Conservation (phyloP, 495 filamentous ascomycete genomes). For the Penicillium subrubescens region DNA sequence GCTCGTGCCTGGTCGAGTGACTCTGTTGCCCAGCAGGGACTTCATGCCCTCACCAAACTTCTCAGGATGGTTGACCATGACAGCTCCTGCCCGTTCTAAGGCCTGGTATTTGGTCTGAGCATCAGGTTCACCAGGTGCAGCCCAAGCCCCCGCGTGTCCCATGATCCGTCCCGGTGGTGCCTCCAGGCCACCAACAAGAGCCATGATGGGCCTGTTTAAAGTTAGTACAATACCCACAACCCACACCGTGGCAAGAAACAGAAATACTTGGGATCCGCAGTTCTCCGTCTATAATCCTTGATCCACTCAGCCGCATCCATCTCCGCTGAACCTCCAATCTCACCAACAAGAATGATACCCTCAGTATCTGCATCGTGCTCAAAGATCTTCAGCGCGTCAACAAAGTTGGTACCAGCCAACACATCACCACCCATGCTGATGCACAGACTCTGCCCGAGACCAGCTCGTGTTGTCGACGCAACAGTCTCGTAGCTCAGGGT, state of each 20-base stretch:
- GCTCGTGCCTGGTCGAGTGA: constrained; percentile 20
- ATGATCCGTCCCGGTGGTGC: constrained; percentile 72
- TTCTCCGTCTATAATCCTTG: constrained; percentile 61
- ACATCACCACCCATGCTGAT: constrained; percentile 90
- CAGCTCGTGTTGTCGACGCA: constrained; percentile 77
- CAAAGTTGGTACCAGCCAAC: constrained; percentile 77
- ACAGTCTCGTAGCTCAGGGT: constrained; percentile 89
- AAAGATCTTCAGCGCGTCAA: constrained; percentile 74
- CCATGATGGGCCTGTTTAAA: constrained; percentile 70
- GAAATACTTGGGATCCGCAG: constrained; percentile 64
- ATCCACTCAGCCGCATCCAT: constrained; percentile 84
- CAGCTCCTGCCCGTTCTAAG: constrained; percentile 69
- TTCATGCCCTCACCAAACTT: constrained; percentile 77
- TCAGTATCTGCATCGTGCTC: constrained; percentile 75
- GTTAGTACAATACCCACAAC: constrained; percentile 9
- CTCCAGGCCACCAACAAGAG: constrained; percentile 69
- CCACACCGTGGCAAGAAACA: constrained; percentile 23
- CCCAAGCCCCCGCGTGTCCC: constrained; percentile 87
- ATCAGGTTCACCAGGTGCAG: constrained; percentile 65
- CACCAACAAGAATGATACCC: constrained; percentile 81
- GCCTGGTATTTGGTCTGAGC: constrained; percentile 66
- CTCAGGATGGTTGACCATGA: constrained; percentile 78
- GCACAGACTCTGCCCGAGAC: constrained; percentile 81
- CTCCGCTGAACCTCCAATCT: constrained; percentile 83
- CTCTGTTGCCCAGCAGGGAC: constrained; percentile 46